These are phyloP conservation scores for Euryodendron excelsum DNA, from an alignment of 148 eudicot genomes.

Conservation along the genomic window DNA sequence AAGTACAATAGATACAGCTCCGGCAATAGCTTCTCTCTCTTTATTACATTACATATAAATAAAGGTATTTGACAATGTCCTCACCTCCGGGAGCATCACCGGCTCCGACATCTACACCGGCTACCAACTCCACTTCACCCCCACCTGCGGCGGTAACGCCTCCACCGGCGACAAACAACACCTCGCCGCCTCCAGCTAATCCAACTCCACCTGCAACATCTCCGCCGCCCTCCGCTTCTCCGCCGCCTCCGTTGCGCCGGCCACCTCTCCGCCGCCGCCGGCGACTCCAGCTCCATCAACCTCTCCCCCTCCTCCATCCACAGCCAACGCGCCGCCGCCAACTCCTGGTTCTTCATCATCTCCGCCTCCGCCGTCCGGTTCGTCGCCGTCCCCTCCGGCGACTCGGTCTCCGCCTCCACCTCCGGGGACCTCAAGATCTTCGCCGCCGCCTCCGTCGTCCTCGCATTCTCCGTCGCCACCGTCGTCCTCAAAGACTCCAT, in stretches of 20 bases:
- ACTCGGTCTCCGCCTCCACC: too few species aligned
- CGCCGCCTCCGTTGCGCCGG: slow-evolving; percentile 32
- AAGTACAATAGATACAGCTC: neutral
- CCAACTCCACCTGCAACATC: slow-evolving; percentile 25
- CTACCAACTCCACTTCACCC: slow-evolving; percentile 21
- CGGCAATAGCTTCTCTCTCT: neutral
- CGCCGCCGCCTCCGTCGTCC: slow-evolving; percentile 24
- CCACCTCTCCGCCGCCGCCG: slow-evolving; percentile 26
- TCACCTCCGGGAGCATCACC: slow-evolving; percentile 32
- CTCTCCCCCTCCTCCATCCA: slow-evolving; percentile 10
- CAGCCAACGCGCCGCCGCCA: too few species aligned
- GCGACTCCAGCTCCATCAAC: too few species aligned
- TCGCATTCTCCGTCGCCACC: slow-evolving; percentile 13
- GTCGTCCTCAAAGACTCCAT: slow-evolving; percentile 23
- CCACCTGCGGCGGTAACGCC: neutral
- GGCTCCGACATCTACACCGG: slow-evolving; percentile 25
- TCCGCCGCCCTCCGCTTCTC: slow-evolving; percentile 32
- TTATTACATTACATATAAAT: neutral
- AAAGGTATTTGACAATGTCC: neutral
- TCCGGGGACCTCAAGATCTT: neutral
- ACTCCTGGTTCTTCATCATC: neutral
- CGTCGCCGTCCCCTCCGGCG: slow-evolving; percentile 37
- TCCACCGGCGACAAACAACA: neutral
- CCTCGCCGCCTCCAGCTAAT: slow-evolving; percentile 11
- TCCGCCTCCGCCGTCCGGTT: slow-evolving; percentile 23